These are phyloP conservation scores for Bidens hawaiensis DNA, from an alignment of 140 eudicot species.

Conservation along the genomic window DNA sequence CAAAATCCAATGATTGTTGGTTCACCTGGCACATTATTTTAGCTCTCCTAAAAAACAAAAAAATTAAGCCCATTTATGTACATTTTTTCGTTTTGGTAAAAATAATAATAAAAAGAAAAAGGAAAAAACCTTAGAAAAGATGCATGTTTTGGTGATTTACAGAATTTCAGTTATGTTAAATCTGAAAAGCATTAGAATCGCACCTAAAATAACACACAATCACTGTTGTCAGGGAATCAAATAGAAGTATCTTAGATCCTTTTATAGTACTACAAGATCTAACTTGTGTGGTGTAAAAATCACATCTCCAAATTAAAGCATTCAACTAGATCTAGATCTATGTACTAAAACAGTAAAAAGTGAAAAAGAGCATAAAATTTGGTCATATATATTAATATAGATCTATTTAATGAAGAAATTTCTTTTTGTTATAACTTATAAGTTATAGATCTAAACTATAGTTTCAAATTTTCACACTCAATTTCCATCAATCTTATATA, in stretches of 20 bases:
- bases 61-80: neutral
- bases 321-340: conserved; percentile 1
- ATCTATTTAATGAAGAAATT: too few species aligned
- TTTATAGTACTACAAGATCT: neutral
- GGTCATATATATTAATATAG: too few species aligned
- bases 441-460: neutral
- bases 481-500: neutral
- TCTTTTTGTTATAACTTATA: too few species aligned
- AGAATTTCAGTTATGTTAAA: neutral
- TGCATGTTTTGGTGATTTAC: neutral
- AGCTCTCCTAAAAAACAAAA: neutral
- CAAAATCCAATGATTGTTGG: neutral
- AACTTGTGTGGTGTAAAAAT: neutral
- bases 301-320: neutral
- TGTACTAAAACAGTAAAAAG: neutral
- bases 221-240: neutral
- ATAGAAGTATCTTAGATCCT: neutral
- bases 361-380: too few species aligned
- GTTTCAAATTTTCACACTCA: neutral
- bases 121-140: neutral
- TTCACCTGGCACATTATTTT: neutral
- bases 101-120: too few species aligned
- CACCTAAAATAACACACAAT: neutral
- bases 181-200: neutral
- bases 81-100: neutral